A percentile compares a stretch with the other conserved stretches of the same genome.
phyloP scores from a whole-genome alignment of 306 rosid species.

The Pachyrhizus erosus region DNA sequence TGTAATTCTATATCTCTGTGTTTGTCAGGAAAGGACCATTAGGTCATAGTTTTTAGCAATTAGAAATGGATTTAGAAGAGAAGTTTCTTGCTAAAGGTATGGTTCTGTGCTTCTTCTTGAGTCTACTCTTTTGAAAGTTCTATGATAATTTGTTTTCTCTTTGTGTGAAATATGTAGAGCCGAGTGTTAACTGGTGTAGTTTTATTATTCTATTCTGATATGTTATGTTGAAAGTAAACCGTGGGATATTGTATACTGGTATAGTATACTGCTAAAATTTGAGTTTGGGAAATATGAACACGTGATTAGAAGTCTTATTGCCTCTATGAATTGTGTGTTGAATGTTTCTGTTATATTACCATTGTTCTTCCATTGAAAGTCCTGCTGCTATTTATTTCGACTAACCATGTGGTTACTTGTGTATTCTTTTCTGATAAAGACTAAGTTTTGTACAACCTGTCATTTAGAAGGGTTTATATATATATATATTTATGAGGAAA shows the following conservation, averaged over 20 bases:
- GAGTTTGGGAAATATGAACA: constrained; percentile 31
- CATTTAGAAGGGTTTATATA: background rate
- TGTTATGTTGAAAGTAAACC: constrained; percentile 9
- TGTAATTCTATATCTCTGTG: constrained; percentile 33
- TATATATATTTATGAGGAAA: too few species aligned
- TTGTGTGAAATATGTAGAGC: constrained; percentile 28
- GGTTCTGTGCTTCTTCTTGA: constrained; percentile 33
- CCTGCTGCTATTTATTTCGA: constrained; percentile 23
- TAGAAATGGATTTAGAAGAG: constrained; percentile 76
- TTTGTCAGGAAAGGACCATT: constrained; percentile 49
- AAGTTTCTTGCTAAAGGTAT: constrained; percentile 74
- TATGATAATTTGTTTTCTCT: background rate
- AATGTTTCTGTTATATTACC: constrained; percentile 23
- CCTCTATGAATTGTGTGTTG: constrained; percentile 16
- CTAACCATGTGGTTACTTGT: background rate
- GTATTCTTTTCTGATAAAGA: background rate
- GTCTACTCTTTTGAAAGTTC: constrained; percentile 11
- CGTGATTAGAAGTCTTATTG: background rate
- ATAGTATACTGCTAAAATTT: constrained; percentile 16
- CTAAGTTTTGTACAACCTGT: background rate
- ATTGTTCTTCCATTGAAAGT: constrained; percentile 10
- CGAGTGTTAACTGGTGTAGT: constrained; percentile 32
- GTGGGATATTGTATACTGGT: background rate
- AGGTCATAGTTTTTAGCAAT: constrained; percentile 34
- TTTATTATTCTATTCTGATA: constrained; percentile 17